phyloP scores from a whole-genome alignment of 2,329 filamentous ascomycete genomes.

The Clonostachys rhizophaga region DNA sequence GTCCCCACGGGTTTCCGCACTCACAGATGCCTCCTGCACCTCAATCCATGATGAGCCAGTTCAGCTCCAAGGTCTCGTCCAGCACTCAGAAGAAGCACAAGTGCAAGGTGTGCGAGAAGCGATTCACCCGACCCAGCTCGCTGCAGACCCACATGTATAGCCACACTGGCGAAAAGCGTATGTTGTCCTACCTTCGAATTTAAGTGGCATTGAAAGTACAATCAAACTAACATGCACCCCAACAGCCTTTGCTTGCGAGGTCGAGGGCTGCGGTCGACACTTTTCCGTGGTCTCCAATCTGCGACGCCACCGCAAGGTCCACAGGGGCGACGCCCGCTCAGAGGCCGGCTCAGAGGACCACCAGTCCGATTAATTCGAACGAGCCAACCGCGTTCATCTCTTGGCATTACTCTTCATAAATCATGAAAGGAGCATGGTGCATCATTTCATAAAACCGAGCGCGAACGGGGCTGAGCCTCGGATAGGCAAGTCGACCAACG shows the following conservation, averaged over 20 bases:
- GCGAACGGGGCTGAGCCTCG: too few relatives aligned
- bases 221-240: conserved; percentile 2
- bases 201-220: too few relatives aligned
- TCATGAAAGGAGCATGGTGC: too few relatives aligned
- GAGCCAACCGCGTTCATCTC: too few relatives aligned
- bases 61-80: conserved; percentile 92
- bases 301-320: conserved; percentile 90
- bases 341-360: conserved; percentile 61
- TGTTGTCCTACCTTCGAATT: conserved; percentile 32
- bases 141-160: conserved; percentile 98
- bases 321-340: conserved; percentile 64
- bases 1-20: conserved; percentile 61
- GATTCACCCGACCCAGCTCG: conserved; percentile 91
- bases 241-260: conserved; percentile 86
- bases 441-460: too few relatives aligned
- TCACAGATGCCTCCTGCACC: conserved; percentile 73
- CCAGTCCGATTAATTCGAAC: conserved; percentile 45
- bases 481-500: too few relatives aligned
- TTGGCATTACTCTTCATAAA: too few relatives aligned
- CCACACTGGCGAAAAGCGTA: conserved; percentile 97
- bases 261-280: conserved; percentile 89
- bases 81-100: conserved; percentile 99
- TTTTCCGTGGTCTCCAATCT: conserved; percentile 98
- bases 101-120: conserved; percentile 98
- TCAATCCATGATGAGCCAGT: conserved; percentile 97